Conservation (phyloP, 495 filamentous ascomycete genomes). For the Pyrenula massariospora region DNA sequence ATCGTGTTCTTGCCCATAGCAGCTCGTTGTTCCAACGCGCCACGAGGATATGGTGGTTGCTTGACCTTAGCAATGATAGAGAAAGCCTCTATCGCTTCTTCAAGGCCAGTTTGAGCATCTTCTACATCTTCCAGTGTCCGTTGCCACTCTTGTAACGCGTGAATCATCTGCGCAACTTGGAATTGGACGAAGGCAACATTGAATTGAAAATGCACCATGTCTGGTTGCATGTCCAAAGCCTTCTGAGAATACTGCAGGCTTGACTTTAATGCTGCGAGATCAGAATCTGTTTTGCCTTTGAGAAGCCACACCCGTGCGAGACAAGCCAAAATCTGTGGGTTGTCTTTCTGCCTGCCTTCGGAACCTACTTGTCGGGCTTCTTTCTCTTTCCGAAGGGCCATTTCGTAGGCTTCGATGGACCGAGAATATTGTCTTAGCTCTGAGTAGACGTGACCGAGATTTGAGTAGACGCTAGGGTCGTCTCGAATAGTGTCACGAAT, state of each 20-base stretch:
- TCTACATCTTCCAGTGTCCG: conserved; percentile 69
- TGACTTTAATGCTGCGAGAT: conserved; percentile 66
- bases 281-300: conserved; percentile 72
- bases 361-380: background rate
- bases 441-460: conserved; percentile 83
- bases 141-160: conserved; percentile 60
- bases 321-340: conserved; percentile 68
- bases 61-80: conserved; percentile 68
- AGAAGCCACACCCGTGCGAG: conserved; percentile 90
- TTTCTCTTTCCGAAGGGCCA: conserved; percentile 65
- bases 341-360: conserved; percentile 51
- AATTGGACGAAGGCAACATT: conserved; percentile 97
- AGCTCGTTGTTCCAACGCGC: conserved; percentile 84
- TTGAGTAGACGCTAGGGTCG: conserved; percentile 65
- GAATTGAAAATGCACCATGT: conserved; percentile 85
- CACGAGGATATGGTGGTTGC: conserved; percentile 79
- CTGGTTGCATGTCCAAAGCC: conserved; percentile 65
- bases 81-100: conserved; percentile 74
- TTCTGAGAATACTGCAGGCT: conserved; percentile 81
- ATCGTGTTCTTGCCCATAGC: conserved; percentile 95
- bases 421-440: conserved; percentile 81
- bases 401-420: conserved; percentile 86
- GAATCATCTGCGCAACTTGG: conserved; percentile 74
- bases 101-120: conserved; percentile 70
- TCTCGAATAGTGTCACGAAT: conserved; percentile 82